Base-by-base conservation (phyloP, 192 early-diverging fungal genomes). In the Backusella morwellensis region DNA sequence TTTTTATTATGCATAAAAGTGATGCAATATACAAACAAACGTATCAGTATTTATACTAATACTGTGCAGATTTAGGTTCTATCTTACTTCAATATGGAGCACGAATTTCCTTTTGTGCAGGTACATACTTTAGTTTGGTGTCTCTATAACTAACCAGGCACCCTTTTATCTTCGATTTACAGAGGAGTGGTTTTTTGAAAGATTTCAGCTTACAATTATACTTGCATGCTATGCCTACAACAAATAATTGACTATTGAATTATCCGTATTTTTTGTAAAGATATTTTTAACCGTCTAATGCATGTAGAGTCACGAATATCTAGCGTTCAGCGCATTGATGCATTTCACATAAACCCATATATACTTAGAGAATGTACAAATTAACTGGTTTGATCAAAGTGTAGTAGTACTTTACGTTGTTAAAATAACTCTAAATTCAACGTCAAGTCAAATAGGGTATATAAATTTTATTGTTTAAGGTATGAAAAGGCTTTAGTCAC, bases 1-100 rank as follows among this genome's bases (percentile, higher is more conserved):
- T 54, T 54, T 54, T 54, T 54, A 54, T 54, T 54, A 54, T 54
- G 52, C 52, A 54, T 54, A 19, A 56, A 56, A 56, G 54, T 56
- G 54, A 56, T 56, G 54, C 54, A 56, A 23, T 23, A 56, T 56
- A 56, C 7, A 56, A 56, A 56, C 54, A 56, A 56, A 56, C 2
- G n/a, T 9, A 56, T 23, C n/a, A n/a, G 54, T 2, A 56, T 56
- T 21, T 21, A n/a, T 11, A 26, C 54, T 56, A 56, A 56, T 11
- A 56, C 6, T n/a, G 6, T 56, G 54, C 54, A 56, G 54, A 56
- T 56, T 56, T 56, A 56, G 54, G 54, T 56, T 56, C 21, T 23
- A 56, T 32, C 32, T 1, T 32, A 32, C 32, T 32, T 32, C 32
- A 32, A 32, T 32, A 32, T 11, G 54, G 21, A 21, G 54, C 54